Percentiles rank a stretch among this genome's conserved stretches.
Evolutionary conservation across 2,329 filamentous ascomycete species (phyloP).

Genomic region (Penicillium concentricum): DNA sequence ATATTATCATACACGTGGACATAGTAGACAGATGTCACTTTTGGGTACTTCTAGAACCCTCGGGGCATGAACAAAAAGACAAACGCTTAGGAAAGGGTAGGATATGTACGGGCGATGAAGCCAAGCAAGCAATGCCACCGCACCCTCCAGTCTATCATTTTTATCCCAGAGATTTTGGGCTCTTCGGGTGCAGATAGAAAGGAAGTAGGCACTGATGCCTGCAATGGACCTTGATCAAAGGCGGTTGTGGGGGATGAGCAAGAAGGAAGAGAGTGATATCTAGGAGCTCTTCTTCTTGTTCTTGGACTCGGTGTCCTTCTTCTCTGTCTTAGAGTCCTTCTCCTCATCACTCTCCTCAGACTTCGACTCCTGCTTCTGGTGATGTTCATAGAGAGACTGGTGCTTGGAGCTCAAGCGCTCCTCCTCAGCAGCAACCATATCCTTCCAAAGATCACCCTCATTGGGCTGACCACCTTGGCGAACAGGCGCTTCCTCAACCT

Average conservation of each 20-base stretch:
- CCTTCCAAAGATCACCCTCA: slow-evolving; percentile 87
- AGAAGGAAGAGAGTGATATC: background rate
- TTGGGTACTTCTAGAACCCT: slow-evolving; percentile 8
- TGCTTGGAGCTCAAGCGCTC: slow-evolving; percentile 45
- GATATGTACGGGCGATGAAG: slow-evolving; percentile 9
- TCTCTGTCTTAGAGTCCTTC: slow-evolving; percentile 15
- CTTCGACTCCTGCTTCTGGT: slow-evolving; percentile 17
- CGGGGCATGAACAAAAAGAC: slow-evolving; percentile 1
- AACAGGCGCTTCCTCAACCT: slow-evolving; percentile 76
- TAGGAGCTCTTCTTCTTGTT: slow-evolving; percentile 18
- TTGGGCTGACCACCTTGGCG: slow-evolving; percentile 60
- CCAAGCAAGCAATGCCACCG: background rate
- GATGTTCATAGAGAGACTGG: slow-evolving; percentile 29
- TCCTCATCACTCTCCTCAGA: slow-evolving; percentile 20
- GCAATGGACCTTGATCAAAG: background rate
- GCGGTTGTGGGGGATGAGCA: background rate
- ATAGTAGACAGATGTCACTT: slow-evolving; percentile 9
- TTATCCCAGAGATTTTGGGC: background rate
- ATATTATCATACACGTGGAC: slow-evolving; percentile 17
- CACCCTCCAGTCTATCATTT: slow-evolving; percentile 1
- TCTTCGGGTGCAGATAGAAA: background rate
- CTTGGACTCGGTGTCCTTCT: slow-evolving; percentile 9
- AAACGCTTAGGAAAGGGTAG: slow-evolving; percentile 15
- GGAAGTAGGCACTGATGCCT: background rate
- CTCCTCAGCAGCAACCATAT: slow-evolving; percentile 52